Conservation (phyloP, 768 basidiomycete genomes). For the Gyrodon lividus region DNA sequence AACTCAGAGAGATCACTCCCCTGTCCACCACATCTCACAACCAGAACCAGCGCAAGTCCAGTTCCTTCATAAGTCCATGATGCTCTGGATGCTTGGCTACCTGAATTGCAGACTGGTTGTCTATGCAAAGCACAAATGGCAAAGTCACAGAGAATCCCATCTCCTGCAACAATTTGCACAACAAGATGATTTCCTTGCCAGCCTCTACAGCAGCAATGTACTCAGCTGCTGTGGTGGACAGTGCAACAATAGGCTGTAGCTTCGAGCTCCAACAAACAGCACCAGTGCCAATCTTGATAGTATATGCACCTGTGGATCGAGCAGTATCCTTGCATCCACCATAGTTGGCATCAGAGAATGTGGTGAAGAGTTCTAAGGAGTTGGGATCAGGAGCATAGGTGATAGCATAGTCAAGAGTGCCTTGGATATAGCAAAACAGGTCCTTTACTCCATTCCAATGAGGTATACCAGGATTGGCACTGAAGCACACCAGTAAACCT, state of each 20-base stretch:
- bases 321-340: not conserved
- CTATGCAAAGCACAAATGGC: conserved; percentile 1
- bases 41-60: conserved; percentile 10
- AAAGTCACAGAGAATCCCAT: not conserved
- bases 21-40: conserved; percentile 2
- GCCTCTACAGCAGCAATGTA: conserved; percentile 31
- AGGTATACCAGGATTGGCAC: conserved; percentile 19
- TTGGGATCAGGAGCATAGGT: not conserved
- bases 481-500: conserved; percentile 18
- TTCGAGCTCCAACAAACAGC: conserved; percentile 35
- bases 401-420: conserved; percentile 7
- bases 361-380: not conserved
- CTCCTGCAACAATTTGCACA: conserved; percentile 20
- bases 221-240: conserved; percentile 39
- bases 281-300: conserved; percentile 11
- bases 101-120: conserved; percentile 13
- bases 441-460: conserved; percentile 26
- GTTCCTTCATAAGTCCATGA: conserved; percentile 29
- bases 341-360: conserved; percentile 17
- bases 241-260: conserved; percentile 32
- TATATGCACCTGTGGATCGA: not conserved
- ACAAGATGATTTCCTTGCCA: conserved; percentile 27
- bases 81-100: conserved; percentile 18
- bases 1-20: conserved; percentile 1
- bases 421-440: conserved; percentile 14